Percentiles rank a stretch among this genome's conserved stretches.
Evolutionary conservation across 352 stramenopile species (phyloP).

Genomic region (Pythium sukuiense): DNA sequence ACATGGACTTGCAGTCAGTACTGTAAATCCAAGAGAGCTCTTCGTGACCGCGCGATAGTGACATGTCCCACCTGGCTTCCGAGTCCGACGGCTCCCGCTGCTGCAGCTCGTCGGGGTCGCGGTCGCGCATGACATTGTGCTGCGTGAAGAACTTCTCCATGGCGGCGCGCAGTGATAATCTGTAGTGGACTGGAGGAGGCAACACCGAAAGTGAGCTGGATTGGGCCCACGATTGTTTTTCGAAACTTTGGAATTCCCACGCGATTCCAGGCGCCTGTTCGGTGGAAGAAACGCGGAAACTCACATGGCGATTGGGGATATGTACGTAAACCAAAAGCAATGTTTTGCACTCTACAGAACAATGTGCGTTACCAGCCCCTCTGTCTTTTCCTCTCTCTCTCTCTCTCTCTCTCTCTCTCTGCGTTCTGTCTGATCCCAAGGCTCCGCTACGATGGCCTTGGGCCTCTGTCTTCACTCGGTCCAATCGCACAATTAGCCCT

Average conservation of each 20-base stretch:
- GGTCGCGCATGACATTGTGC: constrained; percentile 73
- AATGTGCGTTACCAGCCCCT: constrained; percentile 12
- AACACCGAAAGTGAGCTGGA: background rate
- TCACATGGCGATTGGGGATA: background rate
- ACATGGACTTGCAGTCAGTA: constrained; percentile 4
- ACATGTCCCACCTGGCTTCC: constrained; percentile 53
- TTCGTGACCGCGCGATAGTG: constrained; percentile 18
- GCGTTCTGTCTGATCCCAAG: background rate
- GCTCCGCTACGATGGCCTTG: background rate
- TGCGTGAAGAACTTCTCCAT: constrained; percentile 86
- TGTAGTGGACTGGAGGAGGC: too few relatives aligned
- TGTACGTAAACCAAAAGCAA: constrained; percentile 23
- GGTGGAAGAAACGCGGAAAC: constrained; percentile 12
- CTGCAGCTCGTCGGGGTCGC: constrained; percentile 63
- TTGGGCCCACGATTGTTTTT: background rate
- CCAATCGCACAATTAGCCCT: constrained; percentile 52
- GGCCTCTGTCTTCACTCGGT: background rate
- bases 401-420: constrained; percentile 1
- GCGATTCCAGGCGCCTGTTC: background rate
- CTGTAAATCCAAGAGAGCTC: background rate
- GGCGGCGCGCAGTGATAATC: background rate
- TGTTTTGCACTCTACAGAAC: constrained; percentile 28
- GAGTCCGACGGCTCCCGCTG: constrained; percentile 63
- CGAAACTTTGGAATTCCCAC: background rate
- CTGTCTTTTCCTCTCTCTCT: constrained; percentile 10